Evolutionary conservation across 257 asterid species (phyloP), one percentile per base, ranked within the genome.

Genomic region (Solanum piurae): DNA sequence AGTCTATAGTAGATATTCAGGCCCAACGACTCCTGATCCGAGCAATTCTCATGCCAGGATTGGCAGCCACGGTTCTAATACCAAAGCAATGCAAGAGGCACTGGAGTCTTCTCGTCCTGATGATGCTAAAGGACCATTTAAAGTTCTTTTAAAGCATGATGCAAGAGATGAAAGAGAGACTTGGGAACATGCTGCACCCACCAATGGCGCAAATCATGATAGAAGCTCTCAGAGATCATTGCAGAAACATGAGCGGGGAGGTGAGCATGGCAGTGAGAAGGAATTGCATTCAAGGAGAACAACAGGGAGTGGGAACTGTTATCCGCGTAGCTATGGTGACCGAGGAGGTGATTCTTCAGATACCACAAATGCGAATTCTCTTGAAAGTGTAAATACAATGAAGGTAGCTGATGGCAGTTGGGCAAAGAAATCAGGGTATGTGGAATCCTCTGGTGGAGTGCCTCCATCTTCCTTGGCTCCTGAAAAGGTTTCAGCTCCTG

Each of bases 241-340:
- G 18, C 90, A 90, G 36, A 95, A 91, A 91, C 90, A 86, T 89
- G 99, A 97, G 92, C 93, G 96, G 98, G 96, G 98, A 38, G 95
- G 96, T 86, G 98, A 93, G 71, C 92, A 90, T 85, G 93, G 89
- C 71, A 77, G 91, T n/a, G 97, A 92, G 64, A 95, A 94, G 75
- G 94, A 91, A 85, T 60, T 88, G 64, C 89, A 85, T 84, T 38
- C 93, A 75, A 88, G 87, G 90, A 90, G 88, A 88, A 83, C 89
- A 73, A 42, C 87, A 46, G 93, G 88, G 25, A 90, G 38, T 44
- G 93, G 91, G 86, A 88, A 87, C 79, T 72, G 86, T 91, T 82
- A 89, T 88, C 85, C 91, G 25, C 92, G 27, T 55, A 71, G 85
- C 85, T 76, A 60, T 76, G 94, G 92, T 87, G 82, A 89, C 84